Conservation (phyloP, 371 early-diverging fungal genomes). For the Dentiscutata heterogama region DNA sequence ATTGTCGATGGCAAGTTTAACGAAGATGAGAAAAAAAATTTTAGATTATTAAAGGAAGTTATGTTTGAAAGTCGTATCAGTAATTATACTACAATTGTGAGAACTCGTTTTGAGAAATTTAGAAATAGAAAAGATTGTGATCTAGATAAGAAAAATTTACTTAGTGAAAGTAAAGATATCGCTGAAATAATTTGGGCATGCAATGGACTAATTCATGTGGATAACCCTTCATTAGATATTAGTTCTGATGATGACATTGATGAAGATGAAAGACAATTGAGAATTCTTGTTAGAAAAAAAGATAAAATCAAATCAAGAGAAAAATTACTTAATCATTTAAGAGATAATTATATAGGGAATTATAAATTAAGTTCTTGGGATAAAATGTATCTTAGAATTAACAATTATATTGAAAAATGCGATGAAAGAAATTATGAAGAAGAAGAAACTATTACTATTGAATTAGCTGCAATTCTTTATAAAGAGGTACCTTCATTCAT, state of each 20-base stretch:
- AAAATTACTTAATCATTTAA: slow-evolving; percentile 3
- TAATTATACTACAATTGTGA: slow-evolving; percentile 14
- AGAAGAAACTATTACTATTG: too few species aligned
- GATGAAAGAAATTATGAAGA: too few species aligned
- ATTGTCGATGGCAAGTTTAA: not conserved
- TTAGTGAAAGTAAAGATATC: not conserved
- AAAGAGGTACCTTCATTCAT: too few species aligned
- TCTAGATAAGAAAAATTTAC: not conserved
- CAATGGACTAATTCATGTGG: not conserved
- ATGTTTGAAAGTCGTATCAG: not conserved
- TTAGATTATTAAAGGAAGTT: not conserved
- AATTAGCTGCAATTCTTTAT: too few species aligned
- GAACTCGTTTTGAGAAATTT: not conserved
- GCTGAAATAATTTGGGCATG: not conserved
- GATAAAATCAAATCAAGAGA: slow-evolving; percentile 14
- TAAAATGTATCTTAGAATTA: not conserved
- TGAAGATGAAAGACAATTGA: slow-evolving; percentile 2
- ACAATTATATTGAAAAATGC: not conserved
- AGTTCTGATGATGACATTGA: not conserved
- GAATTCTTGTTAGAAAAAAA: slow-evolving; percentile 1
- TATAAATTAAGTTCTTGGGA: slow-evolving; percentile 4
- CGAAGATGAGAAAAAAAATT: not conserved
- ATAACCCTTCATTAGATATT: not conserved
- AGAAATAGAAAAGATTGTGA: not conserved
- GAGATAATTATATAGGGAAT: not conserved